Conservation (phyloP, 2,329 filamentous ascomycete genomes). For the Diaporthe capsici region DNA sequence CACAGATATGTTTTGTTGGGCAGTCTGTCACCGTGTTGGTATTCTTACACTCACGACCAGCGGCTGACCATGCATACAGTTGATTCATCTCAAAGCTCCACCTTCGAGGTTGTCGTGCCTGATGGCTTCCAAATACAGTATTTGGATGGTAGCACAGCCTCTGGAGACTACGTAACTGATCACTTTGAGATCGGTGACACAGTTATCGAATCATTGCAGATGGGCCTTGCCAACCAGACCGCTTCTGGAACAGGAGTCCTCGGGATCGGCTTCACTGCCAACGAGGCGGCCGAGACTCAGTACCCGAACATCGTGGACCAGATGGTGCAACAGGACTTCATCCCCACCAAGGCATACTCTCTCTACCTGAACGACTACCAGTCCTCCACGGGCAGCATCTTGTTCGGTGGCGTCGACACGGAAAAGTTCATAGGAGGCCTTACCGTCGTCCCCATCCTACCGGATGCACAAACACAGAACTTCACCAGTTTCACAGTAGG, state of each 20-base stretch:
- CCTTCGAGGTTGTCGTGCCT: conserved; percentile 59
- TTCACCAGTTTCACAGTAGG: conserved; percentile 58
- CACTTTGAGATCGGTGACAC: conserved; percentile 65
- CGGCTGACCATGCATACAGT: conserved; percentile 41
- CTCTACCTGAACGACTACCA: conserved; percentile 72
- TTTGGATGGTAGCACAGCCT: conserved; percentile 68
- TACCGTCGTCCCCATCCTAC: conserved; percentile 67
- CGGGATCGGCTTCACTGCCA: conserved; percentile 70
- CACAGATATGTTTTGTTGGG: conserved; percentile 43
- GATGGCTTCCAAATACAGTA: conserved; percentile 72
- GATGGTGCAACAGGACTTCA: conserved; percentile 73
- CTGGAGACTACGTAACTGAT: conserved; percentile 72
- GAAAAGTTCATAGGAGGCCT: conserved; percentile 74
- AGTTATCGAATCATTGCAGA: conserved; percentile 66
- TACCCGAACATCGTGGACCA: conserved; percentile 75
- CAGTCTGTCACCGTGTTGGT: not conserved
- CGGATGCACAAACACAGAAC: conserved; percentile 56
- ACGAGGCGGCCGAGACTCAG: conserved; percentile 58
- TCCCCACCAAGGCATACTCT: conserved; percentile 76
- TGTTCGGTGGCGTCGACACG: conserved; percentile 80
- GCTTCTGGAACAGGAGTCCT: conserved; percentile 69
- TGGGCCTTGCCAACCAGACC: conserved; percentile 66
- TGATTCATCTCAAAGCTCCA: conserved; percentile 61
- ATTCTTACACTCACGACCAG: not conserved
- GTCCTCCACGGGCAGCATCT: conserved; percentile 71